Evolutionary conservation across 495 filamentous ascomycete species (phyloP), one percentile per base, ranked within the genome.

Genomic region (Durotheca rogersii): DNA sequence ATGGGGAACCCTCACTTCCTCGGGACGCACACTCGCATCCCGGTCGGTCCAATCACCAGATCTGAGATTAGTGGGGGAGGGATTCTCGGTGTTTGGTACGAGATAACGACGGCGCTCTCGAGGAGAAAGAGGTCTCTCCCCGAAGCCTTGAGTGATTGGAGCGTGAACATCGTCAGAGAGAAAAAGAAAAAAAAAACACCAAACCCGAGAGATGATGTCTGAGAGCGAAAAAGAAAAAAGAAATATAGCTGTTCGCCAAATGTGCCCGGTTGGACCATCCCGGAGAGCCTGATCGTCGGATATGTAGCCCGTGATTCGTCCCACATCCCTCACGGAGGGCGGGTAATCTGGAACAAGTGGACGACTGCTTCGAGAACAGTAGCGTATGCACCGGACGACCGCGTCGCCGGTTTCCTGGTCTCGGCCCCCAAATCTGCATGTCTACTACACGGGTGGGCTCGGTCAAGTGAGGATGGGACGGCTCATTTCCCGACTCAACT

Each of bases 21-120:
- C 55, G 49, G 45, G 38, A 58, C 25, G n/a, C n/a, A n/a, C 39
- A 39, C 30, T 58, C 45, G 44, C 29, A 52, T 49, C 44, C 49
- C 44, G 44, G 44, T 14, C 44, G 44, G 44, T 14, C 54, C 49
- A 58, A 58, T 51, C 38, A 53, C 34, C 29, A 39, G 41, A 41
- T 16, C 45, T 34, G 45, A 32, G 31, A 47, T 30, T 37, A 44
- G 56, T 59, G 56, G 56, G 54, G 41, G 54, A 14, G 27, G 11
- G 7, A 12, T 6, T 23, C 23, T 45, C 45, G 16, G 31, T 45
- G 32, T 40, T 23, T 40, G 34, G 44, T 29, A 21, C 29, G 27
- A 25, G 33, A 51, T 7, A 33, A 7, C 38, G 30, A 33, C 37
- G 12, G 4, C 32, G 47, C 35, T 45, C 40, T 39, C 42, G 38